phyloP scores from a whole-genome alignment of 371 early-diverging fungal species.

The Circinella minor region DNA sequence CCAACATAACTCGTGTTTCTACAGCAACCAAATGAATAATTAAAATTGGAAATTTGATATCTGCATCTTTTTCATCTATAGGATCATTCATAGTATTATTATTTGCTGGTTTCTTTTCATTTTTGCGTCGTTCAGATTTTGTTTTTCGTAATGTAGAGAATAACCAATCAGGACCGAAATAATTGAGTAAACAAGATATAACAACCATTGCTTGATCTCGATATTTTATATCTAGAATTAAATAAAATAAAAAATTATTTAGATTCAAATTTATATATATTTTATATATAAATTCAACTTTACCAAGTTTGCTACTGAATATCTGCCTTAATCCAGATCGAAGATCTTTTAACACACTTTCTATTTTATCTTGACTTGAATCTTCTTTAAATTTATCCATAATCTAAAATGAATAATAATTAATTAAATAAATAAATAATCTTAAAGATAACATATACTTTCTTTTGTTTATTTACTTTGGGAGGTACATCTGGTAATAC shows the following conservation, averaged over 20 bases:
- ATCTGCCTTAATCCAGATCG: constrained; percentile 37
- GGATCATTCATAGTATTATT: not conserved
- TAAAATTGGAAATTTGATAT: constrained; percentile 48
- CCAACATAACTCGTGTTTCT: constrained; percentile 57
- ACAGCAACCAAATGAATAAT: constrained; percentile 52
- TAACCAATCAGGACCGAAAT: constrained; percentile 52
- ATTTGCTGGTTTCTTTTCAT: constrained; percentile 21
- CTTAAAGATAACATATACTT: too few species aligned
- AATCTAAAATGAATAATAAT: constrained; percentile 7
- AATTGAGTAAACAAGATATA: constrained; percentile 33
- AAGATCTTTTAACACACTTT: constrained; percentile 27
- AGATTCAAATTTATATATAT: not conserved
- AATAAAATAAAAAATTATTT: not conserved
- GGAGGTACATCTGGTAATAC: constrained; percentile 35
- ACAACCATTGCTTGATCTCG: constrained; percentile 41
- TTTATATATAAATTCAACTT: constrained; percentile 4
- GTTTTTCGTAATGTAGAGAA: constrained; percentile 39
- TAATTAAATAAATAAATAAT: too few species aligned
- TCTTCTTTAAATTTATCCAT: constrained; percentile 36
- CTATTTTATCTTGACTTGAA: constrained; percentile 1
- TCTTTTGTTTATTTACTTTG: constrained; percentile 20
- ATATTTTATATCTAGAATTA: constrained; percentile 26
- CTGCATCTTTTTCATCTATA: constrained; percentile 12
- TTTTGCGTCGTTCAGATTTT: constrained; percentile 21
- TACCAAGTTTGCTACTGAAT: constrained; percentile 43